A percentile compares a stretch with the other conserved stretches of the same genome.
Evolutionary conservation across 1,284 basidiomycete species (phyloP).

Genomic region (Paramarasmius palmivorus): DNA sequence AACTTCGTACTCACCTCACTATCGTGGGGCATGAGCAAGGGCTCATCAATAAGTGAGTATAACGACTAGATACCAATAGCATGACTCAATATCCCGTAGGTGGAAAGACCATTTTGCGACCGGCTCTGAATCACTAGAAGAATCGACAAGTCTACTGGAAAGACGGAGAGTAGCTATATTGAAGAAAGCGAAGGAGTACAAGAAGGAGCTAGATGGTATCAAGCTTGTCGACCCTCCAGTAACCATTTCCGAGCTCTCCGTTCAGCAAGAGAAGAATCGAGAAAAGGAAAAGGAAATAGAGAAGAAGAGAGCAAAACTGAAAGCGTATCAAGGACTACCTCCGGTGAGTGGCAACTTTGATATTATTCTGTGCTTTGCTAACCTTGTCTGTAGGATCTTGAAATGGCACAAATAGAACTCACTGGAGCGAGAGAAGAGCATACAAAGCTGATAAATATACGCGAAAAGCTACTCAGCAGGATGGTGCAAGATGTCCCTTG

Average conservation of each 20-base stretch:
- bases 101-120: background rate
- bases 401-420: background rate
- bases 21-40: background rate
- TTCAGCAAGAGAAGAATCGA: background rate
- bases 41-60: background rate
- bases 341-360: background rate
- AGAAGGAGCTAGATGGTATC: background rate
- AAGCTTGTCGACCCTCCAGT: background rate
- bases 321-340: background rate
- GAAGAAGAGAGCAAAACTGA: background rate
- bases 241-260: background rate
- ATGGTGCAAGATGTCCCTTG: background rate
- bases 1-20: background rate
- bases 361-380: background rate
- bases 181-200: slow-evolving; percentile 4
- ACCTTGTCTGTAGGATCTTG: background rate
- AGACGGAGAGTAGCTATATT: background rate
- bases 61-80: background rate
- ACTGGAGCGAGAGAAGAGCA: background rate
- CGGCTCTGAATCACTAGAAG: background rate
- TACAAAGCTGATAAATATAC: background rate
- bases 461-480: background rate
- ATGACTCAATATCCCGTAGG: background rate
- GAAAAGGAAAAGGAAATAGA: background rate
- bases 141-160: background rate